Evolutionary conservation across 2,329 filamentous ascomycete genomes (phyloP), one percentile per base, ranked within the genome.

Genomic region (Botrytis tulipae): DNA sequence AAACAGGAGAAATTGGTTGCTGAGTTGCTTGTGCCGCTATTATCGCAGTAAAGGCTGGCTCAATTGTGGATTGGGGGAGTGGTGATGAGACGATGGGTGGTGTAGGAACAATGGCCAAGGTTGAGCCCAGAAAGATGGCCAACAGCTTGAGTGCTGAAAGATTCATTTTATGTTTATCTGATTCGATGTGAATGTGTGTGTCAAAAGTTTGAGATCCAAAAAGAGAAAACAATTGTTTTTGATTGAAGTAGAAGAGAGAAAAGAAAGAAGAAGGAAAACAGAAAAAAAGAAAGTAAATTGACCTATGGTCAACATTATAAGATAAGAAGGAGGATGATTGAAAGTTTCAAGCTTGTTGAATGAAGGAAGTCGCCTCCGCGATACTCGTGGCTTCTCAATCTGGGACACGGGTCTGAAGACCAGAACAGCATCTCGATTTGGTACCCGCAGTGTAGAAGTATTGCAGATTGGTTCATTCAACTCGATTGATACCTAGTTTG

Each of bases 1-100:
- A 85, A 61, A 83, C 84, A 20, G 85, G 83, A 42, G 83, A 83
- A 51, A 83, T 77, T 3, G 86, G 84, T 72, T 80, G 79, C 3
- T 84, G 84, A 5, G 85, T 86, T 10, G 86, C 86, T 37, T 81
- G 80, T 25, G 83, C 82, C 62, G 82, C 82, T 37, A 79, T 78
- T 25, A 85, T 82, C 59, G 79, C 77, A 60, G 81, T 66, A 9
- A 71, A 35, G 12, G 57, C 46, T n/a, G 77, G 76, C 71, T 77
- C 74, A 22, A 78, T 74, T 20, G 74, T 74, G 16, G 76, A 76
- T 14, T 72, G 48, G 9, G 71, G 62, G 4, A 37, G 22, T 69
- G 25, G 35, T 44, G 62, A 42, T 44, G 29, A 32, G 22, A 61
- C n/a, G 1, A 48, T 60, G 3, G 62, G 48, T 18, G 32, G 29